A percentile compares a stretch with the other conserved stretches of the same genome.
Evolutionary conservation across 345 rosid genomes (phyloP).

Genomic region (Eucalyptus albens): DNA sequence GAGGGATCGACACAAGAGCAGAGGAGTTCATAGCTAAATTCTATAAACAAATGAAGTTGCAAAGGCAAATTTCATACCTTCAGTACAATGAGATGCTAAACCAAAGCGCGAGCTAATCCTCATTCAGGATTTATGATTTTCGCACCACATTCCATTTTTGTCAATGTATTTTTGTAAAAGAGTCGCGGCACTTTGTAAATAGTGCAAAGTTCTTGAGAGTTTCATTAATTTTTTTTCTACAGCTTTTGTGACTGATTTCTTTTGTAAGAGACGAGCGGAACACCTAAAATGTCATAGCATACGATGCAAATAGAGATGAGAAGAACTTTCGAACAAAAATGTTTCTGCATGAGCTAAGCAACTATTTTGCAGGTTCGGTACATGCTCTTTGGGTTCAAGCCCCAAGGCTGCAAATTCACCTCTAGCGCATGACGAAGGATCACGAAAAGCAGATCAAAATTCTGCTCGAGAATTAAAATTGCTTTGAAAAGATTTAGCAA

Average conservation of each 20-base stretch:
- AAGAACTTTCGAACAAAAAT: neutral
- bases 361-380: neutral
- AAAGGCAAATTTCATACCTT: constrained; percentile 59
- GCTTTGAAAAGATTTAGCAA: neutral
- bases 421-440: neutral
- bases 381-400: neutral
- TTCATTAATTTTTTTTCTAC: neutral
- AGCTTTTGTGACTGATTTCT: neutral
- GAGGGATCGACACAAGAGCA: constrained; percentile 70
- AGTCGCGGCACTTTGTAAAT: neutral
- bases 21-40: constrained; percentile 76
- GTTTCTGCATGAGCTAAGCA: neutral
- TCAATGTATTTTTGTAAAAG: neutral
- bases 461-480: neutral
- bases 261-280: neutral
- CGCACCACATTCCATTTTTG: neutral
- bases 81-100: constrained; percentile 23
- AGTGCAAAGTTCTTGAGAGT: neutral
- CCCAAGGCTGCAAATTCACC: neutral
- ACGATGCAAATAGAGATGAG: neutral
- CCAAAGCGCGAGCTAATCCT: neutral
- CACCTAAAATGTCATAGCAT: neutral
- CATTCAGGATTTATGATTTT: neutral
- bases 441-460: neutral
- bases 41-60: constrained; percentile 62